These are phyloP conservation scores for Pseudodiploospora longispora DNA, from an alignment of 2,329 filamentous ascomycete species.

Conservation along the genomic window DNA sequence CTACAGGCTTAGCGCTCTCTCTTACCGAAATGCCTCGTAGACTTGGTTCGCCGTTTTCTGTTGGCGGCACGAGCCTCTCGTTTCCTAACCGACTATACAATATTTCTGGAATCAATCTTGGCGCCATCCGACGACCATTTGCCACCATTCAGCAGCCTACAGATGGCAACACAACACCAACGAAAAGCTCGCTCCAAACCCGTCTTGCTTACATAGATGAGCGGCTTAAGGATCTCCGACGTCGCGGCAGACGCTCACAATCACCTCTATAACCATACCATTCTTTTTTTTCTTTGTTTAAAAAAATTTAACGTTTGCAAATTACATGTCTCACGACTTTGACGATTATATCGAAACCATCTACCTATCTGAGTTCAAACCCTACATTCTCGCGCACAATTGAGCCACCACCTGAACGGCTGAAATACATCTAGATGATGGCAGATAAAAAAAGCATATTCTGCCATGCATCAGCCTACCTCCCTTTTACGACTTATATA, in stretches of 20 bases:
- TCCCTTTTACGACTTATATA: too few relatives aligned
- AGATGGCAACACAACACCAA: conserved; percentile 25
- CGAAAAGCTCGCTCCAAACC: conserved; percentile 35
- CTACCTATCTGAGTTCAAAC: too few relatives aligned
- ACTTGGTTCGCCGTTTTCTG: conserved; percentile 52
- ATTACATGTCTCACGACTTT: too few relatives aligned
- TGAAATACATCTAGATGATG: too few relatives aligned
- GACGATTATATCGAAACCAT: too few relatives aligned
- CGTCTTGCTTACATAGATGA: conserved; percentile 52
- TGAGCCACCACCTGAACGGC: too few relatives aligned
- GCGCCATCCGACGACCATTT: conserved; percentile 42
- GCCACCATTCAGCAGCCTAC: conserved; percentile 46
- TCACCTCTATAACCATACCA: conserved; percentile 27
- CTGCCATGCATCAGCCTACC: too few relatives aligned
- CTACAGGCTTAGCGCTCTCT: conserved; percentile 14
- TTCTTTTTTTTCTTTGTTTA: neutral
- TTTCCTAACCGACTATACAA: conserved; percentile 50
- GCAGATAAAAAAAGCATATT: too few relatives aligned
- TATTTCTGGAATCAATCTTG: conserved; percentile 35
- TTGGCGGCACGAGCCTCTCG: conserved; percentile 44
- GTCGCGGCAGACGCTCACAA: conserved; percentile 39
- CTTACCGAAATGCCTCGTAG: conserved; percentile 35
- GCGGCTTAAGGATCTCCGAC: conserved; percentile 46
- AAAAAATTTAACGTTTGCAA: too few relatives aligned
- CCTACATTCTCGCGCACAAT: too few relatives aligned